These are phyloP conservation scores for Tylopilus vinaceipallidus DNA, from an alignment of 768 basidiomycete genomes.

Conservation along the genomic window DNA sequence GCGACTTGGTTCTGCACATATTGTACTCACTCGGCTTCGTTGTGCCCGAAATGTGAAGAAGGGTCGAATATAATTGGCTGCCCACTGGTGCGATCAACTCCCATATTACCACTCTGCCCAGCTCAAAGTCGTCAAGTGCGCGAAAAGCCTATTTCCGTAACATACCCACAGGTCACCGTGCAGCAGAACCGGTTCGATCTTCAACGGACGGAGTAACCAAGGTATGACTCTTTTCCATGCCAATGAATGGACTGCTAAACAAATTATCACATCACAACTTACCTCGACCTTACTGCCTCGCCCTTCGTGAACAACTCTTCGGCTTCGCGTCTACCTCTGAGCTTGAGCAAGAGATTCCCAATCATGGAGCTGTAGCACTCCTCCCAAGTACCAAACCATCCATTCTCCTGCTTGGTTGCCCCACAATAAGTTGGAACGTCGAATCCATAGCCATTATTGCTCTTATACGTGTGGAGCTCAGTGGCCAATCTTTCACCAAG, in stretches of 20 bases:
- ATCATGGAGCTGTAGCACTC: slow-evolving; percentile 64
- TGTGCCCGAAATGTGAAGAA: slow-evolving; percentile 76
- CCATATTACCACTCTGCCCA: slow-evolving; percentile 68
- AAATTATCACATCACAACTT: slow-evolving; percentile 17
- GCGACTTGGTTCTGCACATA: neutral
- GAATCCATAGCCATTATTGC: slow-evolving; percentile 64
- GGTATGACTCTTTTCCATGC: slow-evolving; percentile 62
- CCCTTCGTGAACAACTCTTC: slow-evolving; percentile 50
- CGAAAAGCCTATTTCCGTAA: neutral
- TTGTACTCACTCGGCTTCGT: slow-evolving; percentile 70
- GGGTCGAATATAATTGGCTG: slow-evolving; percentile 76
- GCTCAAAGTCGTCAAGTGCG: slow-evolving; percentile 2
- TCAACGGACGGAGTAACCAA: slow-evolving; percentile 55
- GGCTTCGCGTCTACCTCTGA: slow-evolving; percentile 41
- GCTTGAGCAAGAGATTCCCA: slow-evolving; percentile 50
- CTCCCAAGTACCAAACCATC: slow-evolving; percentile 73
- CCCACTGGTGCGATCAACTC: slow-evolving; percentile 50
- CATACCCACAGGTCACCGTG: slow-evolving; percentile 83
- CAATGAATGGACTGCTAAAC: neutral
- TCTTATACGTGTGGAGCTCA: slow-evolving; percentile 60
- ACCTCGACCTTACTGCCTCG: slow-evolving; percentile 48
- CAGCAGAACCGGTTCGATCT: slow-evolving; percentile 63
- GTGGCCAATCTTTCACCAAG: slow-evolving; percentile 63
- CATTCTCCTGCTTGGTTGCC: slow-evolving; percentile 64
- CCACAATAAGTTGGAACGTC: slow-evolving; percentile 76